A percentile compares a stretch with the other conserved stretches of the same genome.
phyloP scores from a whole-genome alignment of 148 eudicot species.

The Chenopodium suecicum region DNA sequence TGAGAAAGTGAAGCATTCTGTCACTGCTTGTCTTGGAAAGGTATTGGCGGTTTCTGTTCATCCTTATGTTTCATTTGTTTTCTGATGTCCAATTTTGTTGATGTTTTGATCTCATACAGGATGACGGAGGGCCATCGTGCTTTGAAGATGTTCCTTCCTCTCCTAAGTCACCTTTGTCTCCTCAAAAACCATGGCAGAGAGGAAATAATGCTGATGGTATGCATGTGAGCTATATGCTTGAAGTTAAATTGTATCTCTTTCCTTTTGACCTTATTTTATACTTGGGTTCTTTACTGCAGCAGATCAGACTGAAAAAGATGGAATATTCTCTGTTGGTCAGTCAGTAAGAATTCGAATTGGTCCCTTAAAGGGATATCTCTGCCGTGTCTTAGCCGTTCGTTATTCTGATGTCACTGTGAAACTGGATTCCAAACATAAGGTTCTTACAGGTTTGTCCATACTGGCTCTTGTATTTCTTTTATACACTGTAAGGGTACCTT shows the following conservation, averaged over 20 bases:
- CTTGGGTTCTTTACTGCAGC: constrained; percentile 32
- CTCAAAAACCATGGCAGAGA: constrained; percentile 60
- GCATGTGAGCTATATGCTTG: constrained; percentile 14
- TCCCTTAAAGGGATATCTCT: constrained; percentile 92
- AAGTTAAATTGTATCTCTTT: constrained; percentile 10
- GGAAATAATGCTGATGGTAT: constrained; percentile 60
- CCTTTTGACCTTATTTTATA: constrained; percentile 4
- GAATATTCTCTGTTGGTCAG: constrained; percentile 80
- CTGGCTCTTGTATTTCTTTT: constrained; percentile 23
- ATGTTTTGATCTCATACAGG: constrained; percentile 35
- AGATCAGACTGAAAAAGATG: constrained; percentile 56
- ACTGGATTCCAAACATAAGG: constrained; percentile 88
- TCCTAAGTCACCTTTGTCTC: constrained; percentile 77
- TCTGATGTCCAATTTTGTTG: not conserved
- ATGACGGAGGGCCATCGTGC: constrained; percentile 49
- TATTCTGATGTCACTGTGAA: constrained; percentile 85
- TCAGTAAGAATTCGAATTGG: constrained; percentile 84
- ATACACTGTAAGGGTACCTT: constrained; percentile 3
- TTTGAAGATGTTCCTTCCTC: constrained; percentile 70
- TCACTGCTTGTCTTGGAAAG: constrained; percentile 55
- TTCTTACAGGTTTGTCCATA: constrained; percentile 73
- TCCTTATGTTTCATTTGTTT: not conserved
- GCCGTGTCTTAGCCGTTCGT: constrained; percentile 84
- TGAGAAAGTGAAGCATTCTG: constrained; percentile 64
- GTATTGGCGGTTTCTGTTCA: constrained; percentile 33